Evolutionary conservation across 352 stramenopile genomes (phyloP).

Genomic region (Globisporangium iwayamae): DNA sequence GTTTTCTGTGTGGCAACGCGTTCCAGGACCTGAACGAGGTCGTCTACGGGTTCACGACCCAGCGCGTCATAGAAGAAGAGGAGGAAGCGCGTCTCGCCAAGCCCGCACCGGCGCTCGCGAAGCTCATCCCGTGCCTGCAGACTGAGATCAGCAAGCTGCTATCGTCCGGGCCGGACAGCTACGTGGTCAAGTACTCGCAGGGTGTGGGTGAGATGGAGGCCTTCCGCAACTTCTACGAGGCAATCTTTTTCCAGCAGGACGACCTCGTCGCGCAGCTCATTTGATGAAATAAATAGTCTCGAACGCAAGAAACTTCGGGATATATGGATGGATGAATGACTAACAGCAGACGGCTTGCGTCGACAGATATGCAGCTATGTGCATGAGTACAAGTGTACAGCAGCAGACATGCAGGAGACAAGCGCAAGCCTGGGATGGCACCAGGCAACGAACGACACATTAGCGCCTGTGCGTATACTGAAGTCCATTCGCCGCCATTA

Average conservation of each 20-base stretch:
- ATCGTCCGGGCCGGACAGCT: slow-evolving; percentile 42
- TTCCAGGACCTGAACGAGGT: slow-evolving; percentile 80
- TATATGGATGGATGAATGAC: background rate
- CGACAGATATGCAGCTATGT: background rate
- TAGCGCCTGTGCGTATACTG: background rate
- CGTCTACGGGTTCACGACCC: slow-evolving; percentile 45
- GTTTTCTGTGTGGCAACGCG: slow-evolving; percentile 71
- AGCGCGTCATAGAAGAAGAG: slow-evolving; percentile 23
- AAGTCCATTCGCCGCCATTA: background rate
- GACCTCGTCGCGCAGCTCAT: slow-evolving; percentile 38
- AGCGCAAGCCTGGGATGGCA: background rate
- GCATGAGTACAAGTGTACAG: background rate
- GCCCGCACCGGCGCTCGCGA: slow-evolving; percentile 60
- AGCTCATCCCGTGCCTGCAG: slow-evolving; percentile 76
- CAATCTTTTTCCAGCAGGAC: slow-evolving; percentile 75
- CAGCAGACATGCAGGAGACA: background rate
- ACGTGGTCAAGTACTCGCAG: slow-evolving; percentile 74
- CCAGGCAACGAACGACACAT: background rate
- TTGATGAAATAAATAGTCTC: slow-evolving; percentile 5
- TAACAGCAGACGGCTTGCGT: background rate
- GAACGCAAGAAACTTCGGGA: background rate
- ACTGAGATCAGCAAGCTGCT: slow-evolving; percentile 71
- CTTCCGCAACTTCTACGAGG: slow-evolving; percentile 85
- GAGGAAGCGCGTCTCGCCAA: slow-evolving; percentile 33
- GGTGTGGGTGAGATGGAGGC: slow-evolving; percentile 70